Percentiles rank a stretch among this genome's conserved stretches.
Conservation (phyloP, 768 basidiomycete species). For the Phanerodontia chrysosporium region DNA sequence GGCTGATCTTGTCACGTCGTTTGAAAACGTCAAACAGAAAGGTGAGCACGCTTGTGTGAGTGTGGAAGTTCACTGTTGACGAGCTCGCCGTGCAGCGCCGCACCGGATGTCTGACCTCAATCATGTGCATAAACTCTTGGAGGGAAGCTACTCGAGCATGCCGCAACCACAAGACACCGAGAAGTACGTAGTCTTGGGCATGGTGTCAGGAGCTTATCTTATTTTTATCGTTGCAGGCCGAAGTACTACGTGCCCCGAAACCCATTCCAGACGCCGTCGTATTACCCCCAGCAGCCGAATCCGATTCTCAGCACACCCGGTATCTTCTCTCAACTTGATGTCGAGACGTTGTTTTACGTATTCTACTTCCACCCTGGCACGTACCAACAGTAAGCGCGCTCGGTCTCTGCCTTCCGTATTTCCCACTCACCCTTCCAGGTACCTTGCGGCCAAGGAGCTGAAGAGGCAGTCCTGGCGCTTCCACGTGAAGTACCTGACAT, state of each 20-base stretch:
- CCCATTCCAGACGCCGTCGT: constrained; percentile 85
- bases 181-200: constrained; percentile 49
- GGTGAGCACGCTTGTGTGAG: constrained; percentile 42
- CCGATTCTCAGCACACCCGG: constrained; percentile 76
- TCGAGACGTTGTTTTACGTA: constrained; percentile 97
- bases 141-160: constrained; percentile 82
- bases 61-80: neutral
- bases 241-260: constrained; percentile 95
- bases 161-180: constrained; percentile 95
- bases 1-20: constrained; percentile 90
- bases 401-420: neutral
- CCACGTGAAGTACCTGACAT: constrained; percentile 98
- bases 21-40: constrained; percentile 95
- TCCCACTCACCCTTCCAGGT: constrained; percentile 42
- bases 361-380: constrained; percentile 98
- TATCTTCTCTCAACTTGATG: constrained; percentile 87
- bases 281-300: constrained; percentile 90
- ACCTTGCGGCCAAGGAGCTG: constrained; percentile 92
- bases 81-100: constrained; percentile 42
- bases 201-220: neutral
- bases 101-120: constrained; percentile 83
- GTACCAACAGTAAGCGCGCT: constrained; percentile 80
- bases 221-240: constrained; percentile 51
- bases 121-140: constrained; percentile 89
- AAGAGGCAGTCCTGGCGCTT: constrained; percentile 99